Conservation (phyloP, 192 early-diverging fungal species). For the Rhizophagus sp. region DNA sequence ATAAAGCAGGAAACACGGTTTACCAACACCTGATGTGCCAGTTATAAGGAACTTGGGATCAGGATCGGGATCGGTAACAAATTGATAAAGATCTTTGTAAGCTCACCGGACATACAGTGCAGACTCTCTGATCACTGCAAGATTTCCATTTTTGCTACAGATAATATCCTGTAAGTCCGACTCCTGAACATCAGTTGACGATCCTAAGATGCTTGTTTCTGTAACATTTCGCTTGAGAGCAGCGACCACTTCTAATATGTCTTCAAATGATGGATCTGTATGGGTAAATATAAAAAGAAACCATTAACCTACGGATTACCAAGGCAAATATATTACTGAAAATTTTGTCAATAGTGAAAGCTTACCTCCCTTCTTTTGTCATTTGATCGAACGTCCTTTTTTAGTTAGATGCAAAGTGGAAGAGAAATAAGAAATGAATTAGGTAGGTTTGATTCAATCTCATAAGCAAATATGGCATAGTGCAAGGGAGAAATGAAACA, state of each 20-base stretch:
- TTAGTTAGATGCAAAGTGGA: background rate
- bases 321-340: background rate
- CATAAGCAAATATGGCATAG: background rate
- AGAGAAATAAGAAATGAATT: background rate
- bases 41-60: constrained; percentile 10
- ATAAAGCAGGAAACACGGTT: constrained; percentile 21
- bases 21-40: constrained; percentile 26
- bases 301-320: background rate
- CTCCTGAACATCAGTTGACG: background rate
- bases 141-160: background rate
- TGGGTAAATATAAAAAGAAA: constrained; percentile 1
- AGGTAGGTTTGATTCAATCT: background rate
- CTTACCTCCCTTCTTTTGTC: constrained; percentile 20
- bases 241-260: constrained; percentile 14
- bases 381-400: background rate
- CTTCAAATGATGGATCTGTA: constrained; percentile 11
- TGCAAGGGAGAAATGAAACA: background rate
- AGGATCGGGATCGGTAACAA: background rate
- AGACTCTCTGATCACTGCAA: constrained; percentile 7
- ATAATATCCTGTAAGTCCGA: no score
- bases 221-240: background rate
- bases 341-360: background rate
- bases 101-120: background rate
- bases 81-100: constrained; percentile 9
- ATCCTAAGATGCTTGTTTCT: background rate